These are phyloP conservation scores for Sporothrix protearum DNA, from an alignment of 2,329 filamentous ascomycete genomes.

Conservation along the genomic window DNA sequence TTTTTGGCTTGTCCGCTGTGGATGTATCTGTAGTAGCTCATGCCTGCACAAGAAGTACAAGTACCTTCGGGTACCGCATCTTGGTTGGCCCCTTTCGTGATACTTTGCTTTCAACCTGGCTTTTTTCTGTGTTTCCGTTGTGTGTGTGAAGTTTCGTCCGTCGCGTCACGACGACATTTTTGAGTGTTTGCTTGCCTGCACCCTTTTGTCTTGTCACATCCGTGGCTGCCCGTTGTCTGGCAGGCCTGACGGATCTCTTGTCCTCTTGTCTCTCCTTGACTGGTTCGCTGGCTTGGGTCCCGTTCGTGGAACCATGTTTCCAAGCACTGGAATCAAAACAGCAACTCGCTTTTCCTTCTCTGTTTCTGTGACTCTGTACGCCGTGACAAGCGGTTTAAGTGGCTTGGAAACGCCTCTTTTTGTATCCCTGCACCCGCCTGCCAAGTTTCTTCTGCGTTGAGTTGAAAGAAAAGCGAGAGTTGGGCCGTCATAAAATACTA, in stretches of 20 bases:
- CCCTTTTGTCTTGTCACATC: not conserved
- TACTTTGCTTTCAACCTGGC: not conserved
- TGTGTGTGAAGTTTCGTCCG: not conserved
- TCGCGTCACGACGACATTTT: not conserved
- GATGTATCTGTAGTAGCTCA: not conserved
- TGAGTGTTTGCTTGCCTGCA: not conserved
- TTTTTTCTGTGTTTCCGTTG: not conserved
- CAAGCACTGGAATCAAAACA: not conserved
- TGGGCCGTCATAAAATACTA: not conserved
- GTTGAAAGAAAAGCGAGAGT: not conserved
- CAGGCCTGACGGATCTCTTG: not conserved
- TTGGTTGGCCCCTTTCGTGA: not conserved
- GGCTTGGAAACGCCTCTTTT: not conserved
- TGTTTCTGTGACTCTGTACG: not conserved
- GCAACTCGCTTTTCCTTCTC: not conserved
- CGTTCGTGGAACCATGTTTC: conserved; percentile 1
- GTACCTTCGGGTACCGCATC: not conserved
- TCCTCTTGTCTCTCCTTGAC: not conserved
- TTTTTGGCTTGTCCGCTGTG: not conserved
- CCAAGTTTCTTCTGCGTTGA: too few species aligned
- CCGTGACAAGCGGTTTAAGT: not conserved
- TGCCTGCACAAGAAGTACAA: not conserved
- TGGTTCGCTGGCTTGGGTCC: not conserved
- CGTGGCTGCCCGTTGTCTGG: not conserved
- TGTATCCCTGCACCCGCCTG: not conserved